Conservation (phyloP, 768 basidiomycete genomes). For the Saitozyma sp. region DNA sequence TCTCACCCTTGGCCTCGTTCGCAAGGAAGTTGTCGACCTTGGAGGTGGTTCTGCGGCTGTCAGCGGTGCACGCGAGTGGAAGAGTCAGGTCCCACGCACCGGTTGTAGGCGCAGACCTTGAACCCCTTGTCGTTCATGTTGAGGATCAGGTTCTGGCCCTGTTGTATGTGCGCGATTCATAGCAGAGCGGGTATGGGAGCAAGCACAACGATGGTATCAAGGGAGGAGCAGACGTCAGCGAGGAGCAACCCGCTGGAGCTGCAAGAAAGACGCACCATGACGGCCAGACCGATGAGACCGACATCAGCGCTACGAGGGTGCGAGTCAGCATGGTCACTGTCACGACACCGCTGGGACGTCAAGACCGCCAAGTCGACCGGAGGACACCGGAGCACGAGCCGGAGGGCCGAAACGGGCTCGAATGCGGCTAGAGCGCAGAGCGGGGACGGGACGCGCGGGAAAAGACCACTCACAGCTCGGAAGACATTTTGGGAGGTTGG, state of each 20-base stretch:
- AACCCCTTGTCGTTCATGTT: constrained; percentile 99
- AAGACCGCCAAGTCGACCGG: too few species aligned
- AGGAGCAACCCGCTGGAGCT: constrained; percentile 7
- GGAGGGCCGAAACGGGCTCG: too few species aligned
- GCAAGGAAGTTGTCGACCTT: constrained; percentile 95
- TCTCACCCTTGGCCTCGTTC: constrained; percentile 93
- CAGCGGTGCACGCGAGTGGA: background rate
- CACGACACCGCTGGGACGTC: too few species aligned
- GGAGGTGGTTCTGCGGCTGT: constrained; percentile 64
- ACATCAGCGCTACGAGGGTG: constrained; percentile 74
- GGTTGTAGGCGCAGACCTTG: constrained; percentile 94
- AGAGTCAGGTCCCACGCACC: constrained; percentile 50
- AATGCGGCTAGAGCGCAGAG: too few species aligned
- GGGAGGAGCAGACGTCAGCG: constrained; percentile 23
- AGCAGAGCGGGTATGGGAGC: background rate
- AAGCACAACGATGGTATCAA: background rate
- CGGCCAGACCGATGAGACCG: constrained; percentile 96
- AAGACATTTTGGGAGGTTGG: constrained; percentile 36
- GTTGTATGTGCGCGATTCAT: constrained; percentile 5
- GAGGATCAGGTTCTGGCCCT: constrained; percentile 96
- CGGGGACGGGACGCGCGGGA: background rate
- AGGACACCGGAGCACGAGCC: too few species aligned
- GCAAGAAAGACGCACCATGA: constrained; percentile 71
- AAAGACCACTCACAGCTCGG: constrained; percentile 33
- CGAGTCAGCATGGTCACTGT: constrained; percentile 1